Evolutionary conservation across 225 moss, liverwort and hornwort species (phyloP).

Genomic region (Antitrichia curtipendula): DNA sequence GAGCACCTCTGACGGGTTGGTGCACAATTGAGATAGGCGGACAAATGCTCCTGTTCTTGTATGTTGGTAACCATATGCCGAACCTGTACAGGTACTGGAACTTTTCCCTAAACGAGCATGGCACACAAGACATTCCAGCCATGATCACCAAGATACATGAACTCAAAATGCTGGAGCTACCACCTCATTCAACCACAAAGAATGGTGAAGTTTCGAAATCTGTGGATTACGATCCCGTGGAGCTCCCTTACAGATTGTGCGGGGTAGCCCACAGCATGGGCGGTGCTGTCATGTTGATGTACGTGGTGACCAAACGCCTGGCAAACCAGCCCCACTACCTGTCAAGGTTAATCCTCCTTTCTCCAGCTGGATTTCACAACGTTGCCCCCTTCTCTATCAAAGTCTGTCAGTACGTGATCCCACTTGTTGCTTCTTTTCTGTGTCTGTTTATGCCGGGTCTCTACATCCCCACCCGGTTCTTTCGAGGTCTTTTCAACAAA

Average conservation of each 20-base stretch:
- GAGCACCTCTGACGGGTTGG: background rate
- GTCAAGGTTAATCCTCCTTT: constrained; percentile 63
- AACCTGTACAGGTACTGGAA: constrained; percentile 65
- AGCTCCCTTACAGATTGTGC: constrained; percentile 67
- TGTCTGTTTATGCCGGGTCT: constrained; percentile 61
- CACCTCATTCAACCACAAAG: constrained; percentile 1
- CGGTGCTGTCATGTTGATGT: constrained; percentile 73
- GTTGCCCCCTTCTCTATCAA: constrained; percentile 27
- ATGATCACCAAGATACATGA: constrained; percentile 80
- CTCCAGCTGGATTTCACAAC: constrained; percentile 81
- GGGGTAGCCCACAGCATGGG: constrained; percentile 86
- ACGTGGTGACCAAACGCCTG: constrained; percentile 57
- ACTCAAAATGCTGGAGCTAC: constrained; percentile 64
- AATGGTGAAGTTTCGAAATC: constrained; percentile 1
- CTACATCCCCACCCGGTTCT: constrained; percentile 80
- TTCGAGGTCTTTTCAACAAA: constrained; percentile 90
- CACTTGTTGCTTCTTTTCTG: constrained; percentile 26
- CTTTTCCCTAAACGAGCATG: constrained; percentile 82
- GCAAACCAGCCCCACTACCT: constrained; percentile 63
- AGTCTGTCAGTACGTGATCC: constrained; percentile 14
- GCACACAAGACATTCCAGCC: constrained; percentile 70
- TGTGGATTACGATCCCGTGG: constrained; percentile 14
- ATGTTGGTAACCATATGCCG: background rate
- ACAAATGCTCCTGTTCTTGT: background rate
- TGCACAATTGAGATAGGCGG: background rate